Base-by-base conservation (phyloP, 495 filamentous ascomycete genomes). In the Penicillium riverlandense region DNA sequence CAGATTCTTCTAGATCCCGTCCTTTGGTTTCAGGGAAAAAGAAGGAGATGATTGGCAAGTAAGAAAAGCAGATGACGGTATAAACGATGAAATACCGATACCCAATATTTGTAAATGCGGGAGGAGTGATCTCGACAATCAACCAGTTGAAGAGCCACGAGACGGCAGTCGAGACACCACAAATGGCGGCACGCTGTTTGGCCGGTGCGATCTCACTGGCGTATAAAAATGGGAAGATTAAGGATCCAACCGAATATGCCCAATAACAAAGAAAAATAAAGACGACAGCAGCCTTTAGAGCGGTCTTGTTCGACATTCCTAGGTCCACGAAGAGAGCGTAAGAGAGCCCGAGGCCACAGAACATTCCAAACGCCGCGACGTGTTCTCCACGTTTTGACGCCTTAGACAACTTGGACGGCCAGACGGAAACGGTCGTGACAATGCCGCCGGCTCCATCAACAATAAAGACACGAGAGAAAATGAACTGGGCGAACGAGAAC, bases 21-120 rank as follows among this genome's bases (percentile, higher is more conserved):
- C 71, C 73, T 40, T 71, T 69, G 28, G 73, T 72, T 51, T 81
- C 77, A 0, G 78, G 78, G 29, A 78, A 53, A 60, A 65, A 75
- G 45, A 76, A 67, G 42, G 55, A 78, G 4, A 77, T 54, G 13
- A 47, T 22, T 9, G 15, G 32, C 33, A 35, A 47, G 50, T 10
- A 54, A 28, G 59, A 74, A 12, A 27, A 41, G 43, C 37, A 51
- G 40, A 52, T 45, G 1, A 35, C 22, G 0, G 31, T 13, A 35
- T 55, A 61, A 1, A 61, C 38, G 16, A 61, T 47, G 29, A 50
- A 55, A 10, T 50, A 55, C 8, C 43, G 40, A 45, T 47, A 58
- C 12, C 34, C 37, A 6, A 61, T 52, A 2, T 40, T 31, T 9
- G 38, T 27, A 27, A 55, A 40, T 6, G 48, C 54, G 8, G 55